Conservation (phyloP, 176 grass and related monocot species). For the Phyllostachys edulis region DNA sequence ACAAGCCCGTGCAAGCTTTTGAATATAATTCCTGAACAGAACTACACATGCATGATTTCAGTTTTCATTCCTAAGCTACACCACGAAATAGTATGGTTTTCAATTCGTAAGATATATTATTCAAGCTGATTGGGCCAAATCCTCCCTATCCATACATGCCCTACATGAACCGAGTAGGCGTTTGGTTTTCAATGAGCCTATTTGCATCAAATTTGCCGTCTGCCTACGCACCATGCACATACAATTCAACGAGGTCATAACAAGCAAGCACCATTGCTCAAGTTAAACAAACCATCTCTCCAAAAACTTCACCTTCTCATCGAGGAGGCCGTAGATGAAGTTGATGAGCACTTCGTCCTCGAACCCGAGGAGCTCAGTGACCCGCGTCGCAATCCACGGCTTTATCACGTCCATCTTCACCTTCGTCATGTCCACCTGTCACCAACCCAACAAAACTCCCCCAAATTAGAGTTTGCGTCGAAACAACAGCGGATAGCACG, state of each 20-base stretch:
- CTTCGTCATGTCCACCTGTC: conserved; percentile 86
- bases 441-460: background rate
- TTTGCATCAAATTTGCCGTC: background rate
- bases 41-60: background rate
- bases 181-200: background rate
- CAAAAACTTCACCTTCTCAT: conserved; percentile 54
- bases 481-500: background rate
- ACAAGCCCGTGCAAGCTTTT: background rate
- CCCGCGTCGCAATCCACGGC: conserved; percentile 93
- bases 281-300: background rate
- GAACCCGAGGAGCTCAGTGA: conserved; percentile 90
- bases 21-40: background rate
- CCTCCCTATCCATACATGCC: background rate
- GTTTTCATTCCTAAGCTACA: background rate
- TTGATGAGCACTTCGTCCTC: conserved; percentile 98
- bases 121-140: background rate
- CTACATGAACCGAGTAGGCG: background rate
- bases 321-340: conserved; percentile 89
- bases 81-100: background rate
- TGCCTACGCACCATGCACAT: background rate
- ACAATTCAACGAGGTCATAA: background rate
- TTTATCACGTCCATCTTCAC: conserved; percentile 96
- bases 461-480: background rate
- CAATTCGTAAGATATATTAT: background rate
- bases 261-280: background rate